Percentiles rank a stretch among this genome's conserved stretches.
Conservation (phyloP, 495 filamentous ascomycete species). For the Aspergillus cavernicola region DNA sequence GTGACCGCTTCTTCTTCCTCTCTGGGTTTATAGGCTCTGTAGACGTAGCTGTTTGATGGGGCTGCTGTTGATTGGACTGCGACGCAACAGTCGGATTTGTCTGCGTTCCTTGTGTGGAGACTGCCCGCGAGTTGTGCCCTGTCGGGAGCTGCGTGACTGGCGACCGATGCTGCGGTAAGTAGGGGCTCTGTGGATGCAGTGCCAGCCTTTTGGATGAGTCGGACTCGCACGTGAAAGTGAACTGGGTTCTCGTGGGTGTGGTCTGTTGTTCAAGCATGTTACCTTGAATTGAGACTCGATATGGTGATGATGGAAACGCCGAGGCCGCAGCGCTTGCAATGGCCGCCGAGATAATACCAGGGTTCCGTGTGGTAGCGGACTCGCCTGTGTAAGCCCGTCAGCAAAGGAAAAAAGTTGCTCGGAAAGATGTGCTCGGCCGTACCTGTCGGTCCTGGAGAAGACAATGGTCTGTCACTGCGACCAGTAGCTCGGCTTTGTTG, state of each 20-base stretch:
- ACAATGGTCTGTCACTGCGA: slow-evolving; percentile 38
- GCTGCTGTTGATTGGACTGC: slow-evolving; percentile 30
- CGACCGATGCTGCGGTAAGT: slow-evolving; percentile 31
- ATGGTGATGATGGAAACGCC: slow-evolving; percentile 55
- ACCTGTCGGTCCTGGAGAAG: slow-evolving; percentile 40
- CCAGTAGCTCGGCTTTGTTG: slow-evolving; percentile 29
- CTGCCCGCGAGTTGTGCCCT: slow-evolving; percentile 32
- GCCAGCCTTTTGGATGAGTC: slow-evolving; percentile 64
- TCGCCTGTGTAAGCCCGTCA: slow-evolving; percentile 28
- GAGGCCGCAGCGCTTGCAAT: slow-evolving; percentile 83
- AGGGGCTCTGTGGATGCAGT: slow-evolving; percentile 41
- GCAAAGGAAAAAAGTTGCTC: slow-evolving; percentile 1
- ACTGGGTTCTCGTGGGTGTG: slow-evolving; percentile 69
- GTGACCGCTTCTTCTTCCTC: slow-evolving; percentile 56
- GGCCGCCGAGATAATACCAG: slow-evolving; percentile 84
- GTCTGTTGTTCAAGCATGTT: slow-evolving; percentile 74
- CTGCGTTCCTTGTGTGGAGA: slow-evolving; percentile 60
- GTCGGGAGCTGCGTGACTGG: slow-evolving; percentile 29
- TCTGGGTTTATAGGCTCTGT: slow-evolving; percentile 31
- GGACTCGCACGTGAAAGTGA: slow-evolving; percentile 87
- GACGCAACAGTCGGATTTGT: slow-evolving; percentile 53
- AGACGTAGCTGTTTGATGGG: slow-evolving; percentile 35
- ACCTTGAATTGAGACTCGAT: slow-evolving; percentile 64
- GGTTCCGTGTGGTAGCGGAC: slow-evolving; percentile 38
- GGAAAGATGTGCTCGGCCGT: slow-evolving; percentile 15